These are phyloP conservation scores for Talaromyces funiculosus DNA, from an alignment of 2,329 filamentous ascomycete species.

Conservation along the genomic window DNA sequence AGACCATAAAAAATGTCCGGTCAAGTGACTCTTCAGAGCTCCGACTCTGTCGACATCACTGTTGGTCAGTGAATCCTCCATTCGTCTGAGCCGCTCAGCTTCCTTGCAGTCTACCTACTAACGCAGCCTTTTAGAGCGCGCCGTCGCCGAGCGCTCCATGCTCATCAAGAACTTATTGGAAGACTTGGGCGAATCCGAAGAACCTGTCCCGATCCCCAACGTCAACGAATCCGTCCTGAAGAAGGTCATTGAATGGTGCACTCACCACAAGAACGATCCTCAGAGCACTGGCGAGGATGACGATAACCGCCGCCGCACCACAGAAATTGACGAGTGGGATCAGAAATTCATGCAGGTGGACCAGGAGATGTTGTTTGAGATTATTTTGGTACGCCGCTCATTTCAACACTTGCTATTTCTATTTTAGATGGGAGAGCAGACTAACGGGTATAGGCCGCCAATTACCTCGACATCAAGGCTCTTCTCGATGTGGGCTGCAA, in stretches of 20 bases:
- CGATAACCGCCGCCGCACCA: slow-evolving; percentile 95
- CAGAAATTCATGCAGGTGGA: slow-evolving; percentile 99
- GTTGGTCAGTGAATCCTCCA: slow-evolving; percentile 47
- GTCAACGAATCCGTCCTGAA: slow-evolving; percentile 81
- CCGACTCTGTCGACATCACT: slow-evolving; percentile 44
- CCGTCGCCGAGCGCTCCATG: slow-evolving; percentile 83
- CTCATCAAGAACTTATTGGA: slow-evolving; percentile 98
- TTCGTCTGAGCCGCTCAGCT: not conserved
- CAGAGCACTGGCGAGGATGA: slow-evolving; percentile 76
- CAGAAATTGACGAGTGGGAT: slow-evolving; percentile 99
- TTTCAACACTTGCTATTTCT: too few species aligned
- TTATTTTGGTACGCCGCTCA: slow-evolving; percentile 70
- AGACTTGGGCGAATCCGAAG: slow-evolving; percentile 66
- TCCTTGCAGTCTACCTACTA: slow-evolving; percentile 34
- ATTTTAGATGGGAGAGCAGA: not conserved
- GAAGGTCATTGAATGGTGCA: slow-evolving; percentile 98
- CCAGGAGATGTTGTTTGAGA: slow-evolving; percentile 99
- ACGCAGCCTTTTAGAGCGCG: slow-evolving; percentile 59
- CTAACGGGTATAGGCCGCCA: slow-evolving; percentile 64
- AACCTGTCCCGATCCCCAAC: slow-evolving; percentile 66
- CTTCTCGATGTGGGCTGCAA: slow-evolving; percentile 98
- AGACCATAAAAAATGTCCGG: slow-evolving; percentile 9
- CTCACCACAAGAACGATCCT: slow-evolving; percentile 87
- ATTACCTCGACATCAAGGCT: slow-evolving; percentile 98
- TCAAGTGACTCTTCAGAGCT: slow-evolving; percentile 44